Base-by-base conservation (phyloP, 495 filamentous ascomycete species). In the Xanthoparmelia taractica region DNA sequence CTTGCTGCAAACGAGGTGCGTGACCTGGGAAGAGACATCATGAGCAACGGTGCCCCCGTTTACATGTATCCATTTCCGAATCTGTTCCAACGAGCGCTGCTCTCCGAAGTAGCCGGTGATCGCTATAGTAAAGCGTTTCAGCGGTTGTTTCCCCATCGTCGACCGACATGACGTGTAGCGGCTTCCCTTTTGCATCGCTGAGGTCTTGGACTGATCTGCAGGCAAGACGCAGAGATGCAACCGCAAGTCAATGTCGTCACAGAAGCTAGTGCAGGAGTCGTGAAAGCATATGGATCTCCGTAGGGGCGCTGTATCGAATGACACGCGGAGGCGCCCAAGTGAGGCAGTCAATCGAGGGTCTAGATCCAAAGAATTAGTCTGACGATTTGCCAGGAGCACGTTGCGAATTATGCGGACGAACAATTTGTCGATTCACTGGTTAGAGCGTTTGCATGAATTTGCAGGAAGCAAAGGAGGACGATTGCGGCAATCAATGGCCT, bases 1-100 rank as follows among this genome's bases (percentile, higher is more conserved):
- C 55, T 80, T 77, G 1, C 76, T 77, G 25, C 77, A 77, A 34
- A 90, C 77, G 2, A 90, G 72, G 71, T 90, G 87, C 0, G 86
- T 89, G 0, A 80, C 77, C 4, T 71, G 61, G 0, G 73, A 60
- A 50, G 68, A 71, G 36, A 87, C 67, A 0, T 73, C 71, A 20
- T 68, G 59, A 0, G 75, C 67, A 63, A 77, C 80, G 6, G 59
- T 66, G 0, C 85, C 86, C 0, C 83, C 82, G 63, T 85, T 77
- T 7, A 61, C 59, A 18, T 73, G 70, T 20, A 87, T 73, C 86
- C 86, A 88, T 34, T 73, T 69, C 0, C 73, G 72, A 18, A 88
- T 76, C 20, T 82, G 76, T 8, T 76, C 72, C 59, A 72, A 60
- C 8, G 66, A 58, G 2, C 72, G 67, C 18, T 67, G 59, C 6